Base-by-base conservation (phyloP, 805 yeast species). In the Candida ipomoeae region DNA sequence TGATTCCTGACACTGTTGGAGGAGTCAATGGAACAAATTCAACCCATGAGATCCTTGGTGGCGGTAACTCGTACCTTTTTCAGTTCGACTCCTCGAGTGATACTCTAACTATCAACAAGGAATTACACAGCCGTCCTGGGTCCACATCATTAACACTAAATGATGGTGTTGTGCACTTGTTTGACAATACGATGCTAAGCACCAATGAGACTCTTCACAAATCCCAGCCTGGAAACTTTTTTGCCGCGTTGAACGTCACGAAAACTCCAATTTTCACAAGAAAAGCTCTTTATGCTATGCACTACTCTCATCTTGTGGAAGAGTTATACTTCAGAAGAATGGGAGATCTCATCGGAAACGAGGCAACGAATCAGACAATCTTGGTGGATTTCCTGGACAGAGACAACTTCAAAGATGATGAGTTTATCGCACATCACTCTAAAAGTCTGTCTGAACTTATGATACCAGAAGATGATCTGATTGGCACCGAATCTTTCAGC, bases 261-360 rank as follows among this genome's bases (percentile, higher is more conserved):
- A 41, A 58, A 8, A 67, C 59, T 5, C 58, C 57, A 1, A 59
- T 73, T 59, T 62, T 60, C 3, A 73, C 77, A 1, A 52, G 71
- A 18, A 71, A 67, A 49, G 65, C 71, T 5, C 61, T 74, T 31
- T 67, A 56, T 54, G 75, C 76, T 1, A 55, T 70, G 52, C 74
- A 82, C 51, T 82, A 81, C 46, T 72, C 84, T 2, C 73, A 73
- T 26, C 82, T 88, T 62, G 91, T 87, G 5, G 75, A 78, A n/a
- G 96, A 89, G 58, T 56, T 89, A 14, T 72, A 80, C 40, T 79
- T 87, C 48, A 78, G 90, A 51, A 75, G 78, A 11, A 65, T 89
- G 17, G 66, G 72, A 2, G 54, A 75, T 40, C 65, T 88, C 44
- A 78, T 91, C 15, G 85, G 83, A 48, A 82, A 84, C 33, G 58